Evolutionary conservation across 129 eudicot genomes (phyloP), one percentile per base, ranked within the genome.

Genomic region (Chrysanthemum seticuspe): DNA sequence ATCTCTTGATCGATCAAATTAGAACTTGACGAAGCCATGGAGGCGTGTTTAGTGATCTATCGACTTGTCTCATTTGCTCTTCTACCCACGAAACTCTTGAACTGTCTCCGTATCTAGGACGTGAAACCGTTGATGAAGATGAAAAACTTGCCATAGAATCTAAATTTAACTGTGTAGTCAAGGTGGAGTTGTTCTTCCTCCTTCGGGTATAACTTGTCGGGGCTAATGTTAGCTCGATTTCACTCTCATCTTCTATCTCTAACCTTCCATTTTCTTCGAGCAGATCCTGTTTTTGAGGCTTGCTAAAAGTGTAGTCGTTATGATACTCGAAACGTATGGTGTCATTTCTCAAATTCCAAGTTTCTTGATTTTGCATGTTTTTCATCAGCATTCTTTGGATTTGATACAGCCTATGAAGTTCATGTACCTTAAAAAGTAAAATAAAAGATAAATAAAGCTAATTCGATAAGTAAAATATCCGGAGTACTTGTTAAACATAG

Each of bases 181-280:
- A 52, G 40, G 62, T 57, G 6, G 65, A 48, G 47, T 53, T 70
- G 65, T 63, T 70, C 72, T 27, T 71, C 59, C 21, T 71, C 59
- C 21, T 70, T 60, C 65, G 49, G 12, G 63, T 56, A 27, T 66
- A 67, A 47, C 74, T 75, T 48, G 80, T 25, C 10, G 77, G 82
- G 11, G 67, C 82, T 59, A 78, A 27, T n/a, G 82, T 78, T 72
- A 78, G 82, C 62, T 78, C 82, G 61, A 78, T 71, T n/a, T 78
- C 82, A 27, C 77, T 50, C 54, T 78, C 82, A 10, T 78, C 44
- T 9, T 53, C 71, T 8, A 71, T 78, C 60, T 63, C 80, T 5
- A 49, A 31, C 19, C 62, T 62, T 13, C 78, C 68, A 60, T 45
- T 60, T 25, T 25, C 69, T 9, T 48, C 34, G 0, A 29, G 0